These are phyloP conservation scores for Kwoniella sp. DNA, from an alignment of 768 basidiomycete species.

Conservation along the genomic window DNA sequence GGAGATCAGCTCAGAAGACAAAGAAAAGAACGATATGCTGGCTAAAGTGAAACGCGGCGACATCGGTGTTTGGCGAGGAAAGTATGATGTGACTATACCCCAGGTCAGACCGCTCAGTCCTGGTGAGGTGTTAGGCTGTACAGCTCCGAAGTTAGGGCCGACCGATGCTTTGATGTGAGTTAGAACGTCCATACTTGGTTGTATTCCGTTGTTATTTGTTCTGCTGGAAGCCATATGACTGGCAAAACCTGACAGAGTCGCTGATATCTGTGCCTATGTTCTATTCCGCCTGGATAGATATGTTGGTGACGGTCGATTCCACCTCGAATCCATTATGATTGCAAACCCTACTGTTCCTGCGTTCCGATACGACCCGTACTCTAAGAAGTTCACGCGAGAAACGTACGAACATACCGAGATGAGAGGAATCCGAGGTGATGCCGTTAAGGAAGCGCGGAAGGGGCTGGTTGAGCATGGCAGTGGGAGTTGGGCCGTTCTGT, in stretches of 20 bases:
- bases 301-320: constrained; percentile 96
- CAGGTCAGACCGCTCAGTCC: constrained; percentile 81
- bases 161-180: constrained; percentile 90
- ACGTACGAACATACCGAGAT: constrained; percentile 87
- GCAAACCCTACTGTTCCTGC: constrained; percentile 94
- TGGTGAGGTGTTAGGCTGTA: constrained; percentile 96
- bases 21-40: constrained; percentile 31
- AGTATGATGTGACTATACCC: constrained; percentile 53
- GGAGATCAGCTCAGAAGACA: constrained; percentile 3
- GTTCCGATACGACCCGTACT: constrained; percentile 97
- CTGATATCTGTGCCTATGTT: neutral
- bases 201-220: neutral
- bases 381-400: constrained; percentile 93
- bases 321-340: constrained; percentile 98
- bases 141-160: constrained; percentile 75
- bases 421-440: constrained; percentile 71
- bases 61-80: constrained; percentile 55
- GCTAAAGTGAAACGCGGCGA: constrained; percentile 43
- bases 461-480: constrained; percentile 60
- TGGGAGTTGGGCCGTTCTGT: constrained; percentile 80
- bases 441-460: constrained; percentile 69
- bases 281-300: constrained; percentile 67
- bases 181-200: neutral
- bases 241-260: neutral
- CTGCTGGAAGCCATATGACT: neutral